A percentile compares a stretch with the other conserved stretches of the same genome.
Conservation (phyloP, 2,329 filamentous ascomycete species). For the Knufia petricola region DNA sequence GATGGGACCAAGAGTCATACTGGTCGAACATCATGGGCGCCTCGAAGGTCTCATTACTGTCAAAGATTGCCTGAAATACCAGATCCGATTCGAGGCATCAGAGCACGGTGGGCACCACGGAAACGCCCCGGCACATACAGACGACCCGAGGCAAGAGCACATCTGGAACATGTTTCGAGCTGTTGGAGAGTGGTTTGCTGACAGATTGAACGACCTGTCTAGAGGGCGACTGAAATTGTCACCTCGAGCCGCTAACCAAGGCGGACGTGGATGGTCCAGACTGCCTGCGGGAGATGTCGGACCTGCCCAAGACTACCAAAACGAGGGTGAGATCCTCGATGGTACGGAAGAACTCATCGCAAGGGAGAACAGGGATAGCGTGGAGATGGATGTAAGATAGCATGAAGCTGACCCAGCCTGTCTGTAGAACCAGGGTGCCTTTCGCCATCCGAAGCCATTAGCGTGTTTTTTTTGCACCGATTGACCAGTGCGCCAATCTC, state of each 20-base stretch:
- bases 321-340: constrained; percentile 23
- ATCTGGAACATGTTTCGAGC: constrained; percentile 52
- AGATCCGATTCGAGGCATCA: constrained; percentile 87
- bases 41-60: constrained; percentile 82
- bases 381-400: constrained; percentile 20
- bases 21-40: constrained; percentile 80
- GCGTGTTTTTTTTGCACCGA: no score
- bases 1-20: constrained; percentile 84
- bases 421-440: no score
- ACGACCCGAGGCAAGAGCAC: constrained; percentile 50
- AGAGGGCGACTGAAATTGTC: constrained; percentile 49
- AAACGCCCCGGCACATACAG: constrained; percentile 32
- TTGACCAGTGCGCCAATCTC: no score
- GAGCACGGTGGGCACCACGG: constrained; percentile 48
- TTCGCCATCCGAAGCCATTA: no score
- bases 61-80: constrained; percentile 94
- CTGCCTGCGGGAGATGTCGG: constrained; percentile 12
- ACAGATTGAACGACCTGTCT: constrained; percentile 43
- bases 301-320: constrained; percentile 22
- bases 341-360: constrained; percentile 21
- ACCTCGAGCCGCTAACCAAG: constrained; percentile 10
- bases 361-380: constrained; percentile 8
- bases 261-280: constrained; percentile 17
- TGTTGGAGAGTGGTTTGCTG: constrained; percentile 50
- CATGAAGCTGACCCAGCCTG: background rate